phyloP scores from a whole-genome alignment of 352 stramenopile species.

The Globisporangium canariense region DNA sequence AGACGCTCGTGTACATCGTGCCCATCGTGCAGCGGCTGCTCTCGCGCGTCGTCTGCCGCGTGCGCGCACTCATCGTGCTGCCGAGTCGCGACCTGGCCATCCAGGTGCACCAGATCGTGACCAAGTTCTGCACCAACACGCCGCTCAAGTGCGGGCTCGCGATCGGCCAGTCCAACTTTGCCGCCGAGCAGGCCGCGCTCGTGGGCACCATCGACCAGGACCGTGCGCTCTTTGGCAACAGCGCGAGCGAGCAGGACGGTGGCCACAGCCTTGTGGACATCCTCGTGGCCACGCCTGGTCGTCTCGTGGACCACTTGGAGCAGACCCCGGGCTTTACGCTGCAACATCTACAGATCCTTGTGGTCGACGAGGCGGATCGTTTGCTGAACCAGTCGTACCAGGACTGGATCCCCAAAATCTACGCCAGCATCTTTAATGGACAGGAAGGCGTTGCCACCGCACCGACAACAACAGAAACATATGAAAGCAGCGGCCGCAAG shows the following conservation, averaged over 20 bases:
- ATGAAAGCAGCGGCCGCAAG: neutral
- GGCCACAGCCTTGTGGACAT: slow-evolving; percentile 92
- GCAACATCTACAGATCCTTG: slow-evolving; percentile 95
- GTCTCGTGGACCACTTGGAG: slow-evolving; percentile 96
- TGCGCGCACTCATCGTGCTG: slow-evolving; percentile 95
- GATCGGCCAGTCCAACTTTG: slow-evolving; percentile 90
- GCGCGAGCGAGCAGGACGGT: slow-evolving; percentile 26
- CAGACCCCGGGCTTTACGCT: slow-evolving; percentile 97
- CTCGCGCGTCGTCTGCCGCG: slow-evolving; percentile 69
- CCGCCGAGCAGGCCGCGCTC: slow-evolving; percentile 69
- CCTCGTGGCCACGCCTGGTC: slow-evolving; percentile 95
- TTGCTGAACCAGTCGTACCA: slow-evolving; percentile 97
- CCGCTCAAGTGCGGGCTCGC: slow-evolving; percentile 88
- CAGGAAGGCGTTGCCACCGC: slow-evolving; percentile 39
- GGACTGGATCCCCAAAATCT: slow-evolving; percentile 95
- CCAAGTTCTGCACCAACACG: slow-evolving; percentile 60
- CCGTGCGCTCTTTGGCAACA: slow-evolving; percentile 26
- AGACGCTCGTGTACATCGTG: slow-evolving; percentile 97
- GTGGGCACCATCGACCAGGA: slow-evolving; percentile 47
- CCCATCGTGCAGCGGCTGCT: slow-evolving; percentile 93
- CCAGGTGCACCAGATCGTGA: slow-evolving; percentile 83
- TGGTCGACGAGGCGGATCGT: slow-evolving; percentile 97
- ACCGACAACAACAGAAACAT: slow-evolving; percentile 13
- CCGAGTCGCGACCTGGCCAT: slow-evolving; percentile 95
- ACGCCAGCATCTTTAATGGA: slow-evolving; percentile 75